Evolutionary conservation across 2,329 filamentous ascomycete species (phyloP).

Genomic region (Trichoderma breve): DNA sequence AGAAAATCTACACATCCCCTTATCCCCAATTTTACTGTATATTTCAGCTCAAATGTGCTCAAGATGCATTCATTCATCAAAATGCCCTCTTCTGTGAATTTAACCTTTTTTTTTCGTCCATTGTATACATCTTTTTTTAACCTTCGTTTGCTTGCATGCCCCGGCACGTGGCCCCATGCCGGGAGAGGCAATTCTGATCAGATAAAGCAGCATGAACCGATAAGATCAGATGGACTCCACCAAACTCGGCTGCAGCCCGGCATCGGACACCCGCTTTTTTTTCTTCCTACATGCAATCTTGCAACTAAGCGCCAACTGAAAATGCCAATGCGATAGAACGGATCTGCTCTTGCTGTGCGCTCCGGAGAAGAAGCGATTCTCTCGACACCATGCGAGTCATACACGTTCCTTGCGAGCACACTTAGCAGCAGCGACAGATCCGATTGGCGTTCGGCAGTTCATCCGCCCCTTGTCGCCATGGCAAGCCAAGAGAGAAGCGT

Average conservation of each 20-base stretch:
- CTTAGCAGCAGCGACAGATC: background rate
- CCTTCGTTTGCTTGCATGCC: background rate
- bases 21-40: too few relatives aligned
- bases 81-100: background rate
- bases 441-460: background rate
- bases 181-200: conserved; percentile 8
- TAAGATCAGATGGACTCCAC: conserved; percentile 5
- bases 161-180: conserved; percentile 11
- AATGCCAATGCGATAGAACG: background rate
- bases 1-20: background rate
- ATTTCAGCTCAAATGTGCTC: background rate
- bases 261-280: conserved; percentile 12
- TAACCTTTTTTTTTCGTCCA: background rate
- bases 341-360: background rate
- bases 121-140: background rate
- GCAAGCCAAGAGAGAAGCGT: conserved; percentile 39
- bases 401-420: background rate
- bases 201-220: conserved; percentile 7
- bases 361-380: background rate
- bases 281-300: background rate
- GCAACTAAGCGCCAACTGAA: background rate
- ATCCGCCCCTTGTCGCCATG: conserved; percentile 24
- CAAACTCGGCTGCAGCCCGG: conserved; percentile 5
- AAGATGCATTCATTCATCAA: background rate
- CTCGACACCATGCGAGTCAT: background rate